Evolutionary conservation across 2,329 filamentous ascomycete species (phyloP).

Genomic region (Fusarium paranaense): DNA sequence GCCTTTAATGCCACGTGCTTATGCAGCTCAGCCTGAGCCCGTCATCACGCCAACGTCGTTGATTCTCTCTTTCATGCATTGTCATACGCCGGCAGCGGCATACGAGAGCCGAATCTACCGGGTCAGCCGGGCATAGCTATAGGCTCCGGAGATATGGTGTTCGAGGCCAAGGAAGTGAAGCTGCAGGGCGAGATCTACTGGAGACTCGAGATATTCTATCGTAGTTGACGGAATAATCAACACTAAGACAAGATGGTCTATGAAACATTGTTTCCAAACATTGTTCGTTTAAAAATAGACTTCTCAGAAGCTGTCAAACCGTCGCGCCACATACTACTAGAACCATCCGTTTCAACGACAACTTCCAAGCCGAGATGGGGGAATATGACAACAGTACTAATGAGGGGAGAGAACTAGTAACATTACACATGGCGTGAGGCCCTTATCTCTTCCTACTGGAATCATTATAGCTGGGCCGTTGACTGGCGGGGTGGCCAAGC

Average conservation of each 20-base stretch:
- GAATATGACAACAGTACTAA: neutral
- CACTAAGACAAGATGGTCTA: neutral
- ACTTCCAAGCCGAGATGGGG: neutral
- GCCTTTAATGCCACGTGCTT: neutral
- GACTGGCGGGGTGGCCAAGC: conserved; percentile 6
- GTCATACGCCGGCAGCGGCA: neutral
- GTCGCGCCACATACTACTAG: neutral
- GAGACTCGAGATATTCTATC: neutral
- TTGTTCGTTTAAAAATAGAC: neutral
- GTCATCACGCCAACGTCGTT: neutral
- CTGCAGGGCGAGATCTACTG: neutral
- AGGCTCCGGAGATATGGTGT: neutral
- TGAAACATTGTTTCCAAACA: neutral
- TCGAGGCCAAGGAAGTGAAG: neutral
- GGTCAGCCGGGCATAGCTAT: neutral
- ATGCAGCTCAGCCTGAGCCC: neutral
- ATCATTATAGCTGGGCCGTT: neutral
- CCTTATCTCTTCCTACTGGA: neutral
- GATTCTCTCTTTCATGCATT: neutral
- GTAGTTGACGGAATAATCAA: neutral
- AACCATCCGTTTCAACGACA: neutral
- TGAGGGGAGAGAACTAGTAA: neutral
- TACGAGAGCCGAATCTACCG: conserved; percentile 8
- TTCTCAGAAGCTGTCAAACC: neutral
- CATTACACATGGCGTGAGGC: neutral